Base-by-base conservation (phyloP, 306 rosid genomes). In the Albizia julibrissin region DNA sequence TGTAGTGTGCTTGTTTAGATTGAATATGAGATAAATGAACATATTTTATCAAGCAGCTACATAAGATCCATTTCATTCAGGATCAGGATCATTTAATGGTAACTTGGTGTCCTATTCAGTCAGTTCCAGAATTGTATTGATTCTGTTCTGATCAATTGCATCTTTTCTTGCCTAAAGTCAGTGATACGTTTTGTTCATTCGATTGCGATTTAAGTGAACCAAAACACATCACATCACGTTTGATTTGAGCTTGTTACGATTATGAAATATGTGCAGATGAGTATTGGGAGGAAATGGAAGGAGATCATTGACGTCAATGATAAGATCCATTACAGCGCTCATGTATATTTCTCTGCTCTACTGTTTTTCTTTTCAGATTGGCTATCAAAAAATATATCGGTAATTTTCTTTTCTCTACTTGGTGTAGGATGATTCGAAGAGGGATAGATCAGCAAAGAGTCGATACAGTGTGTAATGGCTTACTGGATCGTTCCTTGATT, bases 261-360 rank as follows among this genome's bases (percentile, higher is more conserved):
- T 75, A 47, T 56, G 75, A 75, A 50, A 67, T 62, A 42, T 76
- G 33, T 91, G 87, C 88, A 96, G 99, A 94, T 90, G 94, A 65
- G 94, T 89, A 94, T 96, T 6, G 99, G 98, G 79, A 90, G 97
- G 87, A 96, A 93, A 89, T 96, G 98, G 99, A 96, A 94, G 97
- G 97, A 96, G 85, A 85, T 96, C 80, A 84, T 91, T 26, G 97
- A 93, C 69, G 84, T 85, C 24, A 85, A 80, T 16, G 99, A 96
- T 74, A 93, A 90, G 89, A 89, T 96, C 78, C 69, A 81, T 39
- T 93, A 92, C 81, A 89, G 84, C 87, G 90, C 89, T 81, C 98
- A 96, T 86, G 99, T 96, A 91, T 87, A 80, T 49, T 43, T 85
- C 26, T 61, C 26, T 54, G 21, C 82, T 66, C 69, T 27, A 0